A percentile compares a stretch with the other conserved stretches of the same genome.
Conservation (phyloP, 2,329 filamentous ascomycete species). For the Verticillium nonalfalfae region DNA sequence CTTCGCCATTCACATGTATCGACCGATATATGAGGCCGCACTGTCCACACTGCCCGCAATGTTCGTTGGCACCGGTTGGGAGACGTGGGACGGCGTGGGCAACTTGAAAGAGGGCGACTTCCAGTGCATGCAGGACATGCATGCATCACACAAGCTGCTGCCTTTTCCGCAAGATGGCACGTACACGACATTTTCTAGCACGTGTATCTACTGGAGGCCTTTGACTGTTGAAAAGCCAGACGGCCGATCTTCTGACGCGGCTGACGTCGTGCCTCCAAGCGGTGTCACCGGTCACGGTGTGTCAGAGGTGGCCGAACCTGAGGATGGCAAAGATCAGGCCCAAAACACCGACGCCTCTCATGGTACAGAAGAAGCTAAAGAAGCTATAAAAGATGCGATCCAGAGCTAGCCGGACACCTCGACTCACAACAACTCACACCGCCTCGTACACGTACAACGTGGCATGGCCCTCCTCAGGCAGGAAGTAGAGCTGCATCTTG, state of each 20-base stretch:
- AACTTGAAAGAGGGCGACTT: conserved; percentile 16
- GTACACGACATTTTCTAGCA: conserved; percentile 31
- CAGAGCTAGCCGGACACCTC: background rate
- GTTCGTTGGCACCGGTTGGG: conserved; percentile 50
- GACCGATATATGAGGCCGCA: conserved; percentile 43
- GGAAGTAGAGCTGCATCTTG: conserved; percentile 36
- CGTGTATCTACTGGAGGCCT: conserved; percentile 29
- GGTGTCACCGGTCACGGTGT: background rate
- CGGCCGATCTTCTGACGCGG: background rate
- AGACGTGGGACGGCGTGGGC: conserved; percentile 38
- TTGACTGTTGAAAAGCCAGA: background rate
- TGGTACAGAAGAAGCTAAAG: background rate
- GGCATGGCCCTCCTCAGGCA: conserved; percentile 39
- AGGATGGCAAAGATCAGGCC: background rate
- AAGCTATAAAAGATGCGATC: background rate
- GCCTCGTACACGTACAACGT: conserved; percentile 42
- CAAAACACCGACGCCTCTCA: background rate
- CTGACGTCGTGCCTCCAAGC: background rate
- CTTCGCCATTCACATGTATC: conserved; percentile 58
- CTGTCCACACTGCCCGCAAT: conserved; percentile 43
- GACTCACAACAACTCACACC: background rate
- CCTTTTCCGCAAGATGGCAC: conserved; percentile 30
- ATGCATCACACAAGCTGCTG: conserved; percentile 20
- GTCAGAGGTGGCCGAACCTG: background rate
- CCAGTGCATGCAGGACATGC: conserved; percentile 23